These are phyloP conservation scores for Ambispora gerdemannii DNA, from an alignment of 192 early-diverging fungal genomes.

Conservation along the genomic window DNA sequence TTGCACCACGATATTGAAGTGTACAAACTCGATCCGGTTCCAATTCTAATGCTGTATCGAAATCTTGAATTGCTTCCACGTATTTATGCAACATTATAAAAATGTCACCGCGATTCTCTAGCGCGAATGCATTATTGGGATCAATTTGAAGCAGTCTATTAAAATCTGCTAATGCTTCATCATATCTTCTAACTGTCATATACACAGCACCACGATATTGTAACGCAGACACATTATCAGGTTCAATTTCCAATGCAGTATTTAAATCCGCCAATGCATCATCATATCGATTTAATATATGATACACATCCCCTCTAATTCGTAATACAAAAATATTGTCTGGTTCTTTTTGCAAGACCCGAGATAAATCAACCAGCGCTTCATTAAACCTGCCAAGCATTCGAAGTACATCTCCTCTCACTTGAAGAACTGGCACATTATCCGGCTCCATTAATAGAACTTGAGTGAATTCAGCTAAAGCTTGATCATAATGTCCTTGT, in stretches of 20 bases:
- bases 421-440: not conserved
- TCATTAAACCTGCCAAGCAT: not conserved
- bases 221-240: not conserved
- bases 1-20: constrained; percentile 17
- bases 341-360: not conserved
- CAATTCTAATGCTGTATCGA: not conserved
- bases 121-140: constrained; percentile 11
- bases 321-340: not conserved
- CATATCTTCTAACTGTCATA: not conserved
- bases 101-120: constrained; percentile 10
- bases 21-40: not conserved
- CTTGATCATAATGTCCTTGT: not conserved
- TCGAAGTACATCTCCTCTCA: not conserved
- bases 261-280: constrained; percentile 13
- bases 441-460: not conserved
- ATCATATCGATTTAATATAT: not conserved
- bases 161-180: constrained; percentile 7
- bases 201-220: constrained; percentile 5
- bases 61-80: constrained; percentile 7
- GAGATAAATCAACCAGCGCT: not conserved
- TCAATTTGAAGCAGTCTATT: constrained; percentile 12
- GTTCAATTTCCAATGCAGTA: not conserved
- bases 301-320: not conserved
- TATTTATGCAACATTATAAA: not conserved
- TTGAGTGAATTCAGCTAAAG: not conserved